These are phyloP conservation scores for Nannochloropsis oceanica DNA, from an alignment of 108 stramenopile genomes.

Conservation along the genomic window DNA sequence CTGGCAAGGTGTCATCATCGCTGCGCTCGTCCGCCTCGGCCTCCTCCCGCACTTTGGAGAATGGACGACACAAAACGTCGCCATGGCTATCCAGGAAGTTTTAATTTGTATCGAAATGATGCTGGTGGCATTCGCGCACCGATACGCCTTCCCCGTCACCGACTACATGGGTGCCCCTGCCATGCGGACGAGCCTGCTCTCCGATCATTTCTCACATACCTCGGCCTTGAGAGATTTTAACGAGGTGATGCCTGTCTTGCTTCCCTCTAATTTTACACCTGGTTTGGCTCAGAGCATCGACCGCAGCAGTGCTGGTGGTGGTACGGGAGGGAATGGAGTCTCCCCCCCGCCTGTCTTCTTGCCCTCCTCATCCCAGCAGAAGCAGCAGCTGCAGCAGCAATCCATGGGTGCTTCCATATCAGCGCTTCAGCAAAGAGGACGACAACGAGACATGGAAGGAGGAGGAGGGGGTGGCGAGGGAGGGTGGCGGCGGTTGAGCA, in stretches of 20 bases:
- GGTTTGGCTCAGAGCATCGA: background rate
- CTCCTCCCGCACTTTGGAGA: background rate
- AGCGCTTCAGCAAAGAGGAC: too few species aligned
- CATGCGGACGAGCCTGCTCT: conserved; percentile 17
- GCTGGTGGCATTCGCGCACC: conserved; percentile 31
- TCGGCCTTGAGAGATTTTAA: conserved; percentile 38
- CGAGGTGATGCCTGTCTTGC: conserved; percentile 23
- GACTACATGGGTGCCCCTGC: conserved; percentile 28
- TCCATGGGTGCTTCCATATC: too few species aligned
- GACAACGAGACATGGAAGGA: too few species aligned
- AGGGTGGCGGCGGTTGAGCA: too few species aligned
- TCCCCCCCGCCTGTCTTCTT: too few species aligned
- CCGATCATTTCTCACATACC: conserved; percentile 36
- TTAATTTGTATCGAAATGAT: conserved; percentile 40
- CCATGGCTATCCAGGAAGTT: conserved; percentile 33
- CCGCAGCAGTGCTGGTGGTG: background rate
- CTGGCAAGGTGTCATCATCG: conserved; percentile 27
- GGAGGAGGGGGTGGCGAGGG: too few species aligned
- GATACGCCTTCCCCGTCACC: conserved; percentile 24
- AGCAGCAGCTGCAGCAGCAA: too few species aligned
- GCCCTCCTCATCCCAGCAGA: too few species aligned
- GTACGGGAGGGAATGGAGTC: too few species aligned
- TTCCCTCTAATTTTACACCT: background rate
- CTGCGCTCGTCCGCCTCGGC: background rate
- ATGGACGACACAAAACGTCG: conserved; percentile 24